Evolutionary conservation across 371 early-diverging fungal genomes (phyloP), one percentile per base, ranked within the genome.

Genomic region (Rhizopus sp.): DNA sequence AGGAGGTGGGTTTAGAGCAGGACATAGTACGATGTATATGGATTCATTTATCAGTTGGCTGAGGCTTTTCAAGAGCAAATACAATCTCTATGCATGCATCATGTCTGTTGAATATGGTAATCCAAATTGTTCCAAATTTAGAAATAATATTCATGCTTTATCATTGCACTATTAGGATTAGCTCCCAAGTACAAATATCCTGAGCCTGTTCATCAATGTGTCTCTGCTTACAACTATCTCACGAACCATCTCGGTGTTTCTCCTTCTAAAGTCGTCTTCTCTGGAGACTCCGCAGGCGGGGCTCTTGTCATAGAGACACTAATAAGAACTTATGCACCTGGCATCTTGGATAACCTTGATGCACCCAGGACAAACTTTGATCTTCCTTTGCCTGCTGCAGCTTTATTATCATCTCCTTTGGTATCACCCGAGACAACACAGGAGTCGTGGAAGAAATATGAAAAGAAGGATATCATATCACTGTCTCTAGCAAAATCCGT

Each of bases 31-130:
- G 0, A 77, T 77, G 77, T 77, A 71, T 35, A 77, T 77, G 77
- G 50, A 64, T 3, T 54, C 67, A 3, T 77, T 71, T 51, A 57
- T 65, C 6, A 58, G 33, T n/a, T 83, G 84, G 84, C 60, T 83
- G 59, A 67, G 72, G 29, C 57, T 72, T 23, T 53, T 81, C 34
- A 78, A 81, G 48, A 53, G 62, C 23, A 80, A 72, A 40, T 68
- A 83, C 50, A 68, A 69, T 52, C n/a, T 83, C 52, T 72, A 81
- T 57, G 75, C 77, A 23, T 73, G 77, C 3, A 63, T 83, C 29
- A 71, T 83, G 57, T 78, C 80, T 0, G 61, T 83, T 30, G 82
- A 83, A 59, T 83, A 83, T 58, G 66, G 83, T 78, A 76, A 44
- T 38, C 31, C 13, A 12, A 15, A 31, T 5, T 39, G 32, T 34